These are phyloP conservation scores for Nicotiana tomentosiformis DNA, from an alignment of 257 asterid species.

Conservation along the genomic window DNA sequence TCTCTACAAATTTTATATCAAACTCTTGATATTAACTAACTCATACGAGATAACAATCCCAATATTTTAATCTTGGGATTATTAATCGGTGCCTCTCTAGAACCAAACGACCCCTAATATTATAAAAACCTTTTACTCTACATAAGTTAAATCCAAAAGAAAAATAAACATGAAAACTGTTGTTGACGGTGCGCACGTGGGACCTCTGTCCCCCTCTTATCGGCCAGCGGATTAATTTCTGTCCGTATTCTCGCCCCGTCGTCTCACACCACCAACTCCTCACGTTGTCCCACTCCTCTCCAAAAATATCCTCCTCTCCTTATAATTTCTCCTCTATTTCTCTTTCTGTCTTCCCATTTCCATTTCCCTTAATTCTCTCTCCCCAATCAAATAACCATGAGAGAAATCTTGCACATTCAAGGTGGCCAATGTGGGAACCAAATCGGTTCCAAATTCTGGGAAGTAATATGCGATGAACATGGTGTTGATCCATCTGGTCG, in stretches of 20 bases:
- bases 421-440: slow-evolving; percentile 15
- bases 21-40: too few relatives aligned
- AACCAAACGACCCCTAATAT: too few relatives aligned
- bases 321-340: background rate
- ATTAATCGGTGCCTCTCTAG: too few relatives aligned
- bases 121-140: too few relatives aligned
- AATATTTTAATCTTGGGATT: too few relatives aligned
- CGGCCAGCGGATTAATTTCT: background rate
- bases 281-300: background rate
- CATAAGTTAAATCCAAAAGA: too few relatives aligned
- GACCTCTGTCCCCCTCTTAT: background rate
- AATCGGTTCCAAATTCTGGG: slow-evolving; percentile 16
- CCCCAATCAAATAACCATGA: background rate
- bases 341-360: background rate
- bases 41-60: too few relatives aligned
- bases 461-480: slow-evolving; percentile 6
- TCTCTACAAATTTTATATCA: too few relatives aligned
- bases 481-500: slow-evolving; percentile 4
- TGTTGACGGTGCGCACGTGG: background rate
- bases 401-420: slow-evolving; percentile 15
- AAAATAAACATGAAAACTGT: too few relatives aligned
- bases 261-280: background rate
- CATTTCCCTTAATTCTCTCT: too few relatives aligned
- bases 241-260: background rate
- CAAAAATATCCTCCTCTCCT: background rate